Percentiles rank a stretch among this genome's conserved stretches.
These are phyloP conservation scores for Plasmodium adleri DNA, from an alignment of 169 alveolate genomes.

Conservation along the genomic window DNA sequence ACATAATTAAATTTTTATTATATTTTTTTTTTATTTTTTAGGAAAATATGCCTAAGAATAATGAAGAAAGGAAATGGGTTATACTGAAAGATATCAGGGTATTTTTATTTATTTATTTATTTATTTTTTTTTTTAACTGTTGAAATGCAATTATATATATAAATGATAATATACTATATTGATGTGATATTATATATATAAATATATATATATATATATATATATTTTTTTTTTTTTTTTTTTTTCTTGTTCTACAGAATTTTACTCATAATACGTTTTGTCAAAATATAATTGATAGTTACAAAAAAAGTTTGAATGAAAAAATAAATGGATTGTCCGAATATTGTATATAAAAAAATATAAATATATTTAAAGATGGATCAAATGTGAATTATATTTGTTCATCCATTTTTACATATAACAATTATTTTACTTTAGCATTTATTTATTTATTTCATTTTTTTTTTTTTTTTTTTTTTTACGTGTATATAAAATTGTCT, in stretches of 20 bases:
- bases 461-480: too few species aligned
- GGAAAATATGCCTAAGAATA: conserved; percentile 37
- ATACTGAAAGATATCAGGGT: conserved; percentile 68
- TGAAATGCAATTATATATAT: background rate
- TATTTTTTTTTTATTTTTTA: conserved; percentile 2
- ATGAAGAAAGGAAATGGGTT: conserved; percentile 45
- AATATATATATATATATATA: too few species aligned
- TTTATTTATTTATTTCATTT: too few species aligned
- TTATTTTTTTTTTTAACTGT: conserved; percentile 1
- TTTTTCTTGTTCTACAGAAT: conserved; percentile 29
- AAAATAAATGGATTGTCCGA: conserved; percentile 23
- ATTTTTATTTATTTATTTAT: conserved; percentile 12
- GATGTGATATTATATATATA: too few species aligned
- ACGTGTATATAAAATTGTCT: too few species aligned
- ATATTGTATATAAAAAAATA: conserved; percentile 14
- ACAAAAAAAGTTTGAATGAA: conserved; percentile 32
- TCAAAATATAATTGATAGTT: conserved; percentile 51
- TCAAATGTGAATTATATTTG: background rate
- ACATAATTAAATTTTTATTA: background rate
- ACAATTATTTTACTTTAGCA: too few species aligned
- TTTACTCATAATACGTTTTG: conserved; percentile 64
- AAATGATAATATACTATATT: too few species aligned
- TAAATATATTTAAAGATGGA: background rate
- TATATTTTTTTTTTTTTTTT: conserved; percentile 23
- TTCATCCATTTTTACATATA: too few species aligned